These are phyloP conservation scores for Thelephora terrestris DNA, from an alignment of 1,284 basidiomycete species.

Conservation along the genomic window DNA sequence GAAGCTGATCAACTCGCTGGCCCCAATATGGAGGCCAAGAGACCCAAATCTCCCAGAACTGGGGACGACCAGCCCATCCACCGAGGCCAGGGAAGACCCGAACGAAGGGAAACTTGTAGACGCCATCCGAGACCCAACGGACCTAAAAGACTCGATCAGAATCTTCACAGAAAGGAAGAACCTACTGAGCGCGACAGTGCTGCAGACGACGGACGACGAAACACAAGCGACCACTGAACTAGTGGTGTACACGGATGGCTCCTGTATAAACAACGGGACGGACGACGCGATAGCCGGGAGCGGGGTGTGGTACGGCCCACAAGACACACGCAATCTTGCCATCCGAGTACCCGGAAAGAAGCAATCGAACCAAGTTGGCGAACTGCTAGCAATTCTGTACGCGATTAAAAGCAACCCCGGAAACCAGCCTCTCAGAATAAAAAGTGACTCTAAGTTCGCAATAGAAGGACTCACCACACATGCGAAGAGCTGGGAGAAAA, in stretches of 20 bases:
- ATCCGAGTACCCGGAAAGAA: conserved; percentile 9
- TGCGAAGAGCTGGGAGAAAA: conserved; percentile 12
- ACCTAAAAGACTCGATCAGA: too few relatives aligned
- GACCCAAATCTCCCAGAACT: conserved; percentile 6
- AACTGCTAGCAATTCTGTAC: conserved; percentile 12
- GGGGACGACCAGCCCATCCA: too few relatives aligned
- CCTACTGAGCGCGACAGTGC: too few relatives aligned
- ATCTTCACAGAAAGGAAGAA: too few relatives aligned
- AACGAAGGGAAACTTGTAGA: too few relatives aligned
- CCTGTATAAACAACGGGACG: conserved; percentile 1
- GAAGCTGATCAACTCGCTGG: too few relatives aligned
- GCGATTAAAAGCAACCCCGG: neutral
- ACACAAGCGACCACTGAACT: too few relatives aligned
- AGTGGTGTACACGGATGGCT: too few relatives aligned
- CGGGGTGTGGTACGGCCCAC: conserved; percentile 13
- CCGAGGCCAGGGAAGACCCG: too few relatives aligned
- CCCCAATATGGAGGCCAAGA: conserved; percentile 1
- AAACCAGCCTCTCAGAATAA: conserved; percentile 8
- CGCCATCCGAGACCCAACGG: too few relatives aligned
- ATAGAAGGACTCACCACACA: conserved; percentile 12
- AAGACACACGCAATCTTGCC: conserved; percentile 10
- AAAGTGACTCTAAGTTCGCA: conserved; percentile 12
- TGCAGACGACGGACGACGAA: too few relatives aligned
- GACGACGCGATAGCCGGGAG: conserved; percentile 12
- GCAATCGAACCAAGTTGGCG: conserved; percentile 17